These are phyloP conservation scores for Boletus sp. DNA, from an alignment of 1,284 basidiomycete genomes.

Conservation along the genomic window DNA sequence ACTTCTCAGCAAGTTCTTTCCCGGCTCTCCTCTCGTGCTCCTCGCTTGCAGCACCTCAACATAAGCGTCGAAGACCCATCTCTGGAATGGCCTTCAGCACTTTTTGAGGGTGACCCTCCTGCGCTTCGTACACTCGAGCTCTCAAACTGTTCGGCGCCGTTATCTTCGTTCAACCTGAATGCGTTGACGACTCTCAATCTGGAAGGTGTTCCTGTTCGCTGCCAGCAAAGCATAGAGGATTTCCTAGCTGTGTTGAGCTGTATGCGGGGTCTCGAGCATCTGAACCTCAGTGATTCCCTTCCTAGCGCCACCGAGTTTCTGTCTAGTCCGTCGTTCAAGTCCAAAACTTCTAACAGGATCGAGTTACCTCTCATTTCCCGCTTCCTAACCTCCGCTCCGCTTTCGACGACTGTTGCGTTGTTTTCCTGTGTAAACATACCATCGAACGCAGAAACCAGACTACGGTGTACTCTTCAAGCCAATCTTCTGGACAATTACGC, in stretches of 20 bases:
- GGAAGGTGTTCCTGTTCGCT: conserved; percentile 8
- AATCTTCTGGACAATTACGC: background rate
- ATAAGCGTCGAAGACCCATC: background rate
- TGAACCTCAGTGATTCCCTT: conserved; percentile 26
- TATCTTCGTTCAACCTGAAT: conserved; percentile 23
- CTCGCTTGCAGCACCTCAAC: background rate
- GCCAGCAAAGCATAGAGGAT: conserved; percentile 21
- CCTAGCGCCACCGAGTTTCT: background rate
- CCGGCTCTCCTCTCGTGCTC: conserved; percentile 9
- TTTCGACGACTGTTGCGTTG: background rate
- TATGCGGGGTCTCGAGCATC: conserved; percentile 33
- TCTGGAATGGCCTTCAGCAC: background rate
- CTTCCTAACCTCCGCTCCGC: background rate
- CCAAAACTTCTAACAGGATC: background rate
- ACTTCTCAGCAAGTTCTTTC: background rate
- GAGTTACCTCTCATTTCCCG: conserved; percentile 2
- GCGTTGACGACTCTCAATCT: conserved; percentile 35
- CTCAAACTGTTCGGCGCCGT: conserved; percentile 15
- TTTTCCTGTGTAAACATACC: background rate
- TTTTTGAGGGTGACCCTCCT: conserved; percentile 24
- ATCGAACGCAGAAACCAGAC: background rate
- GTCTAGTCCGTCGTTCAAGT: background rate
- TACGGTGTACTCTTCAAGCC: background rate
- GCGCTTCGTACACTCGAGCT: conserved; percentile 34
- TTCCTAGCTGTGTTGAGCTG: conserved; percentile 29